A percentile compares a stretch with the other conserved stretches of the same genome.
phyloP scores from a whole-genome alignment of 148 eudicot species.

The Beta vulgaris region DNA sequence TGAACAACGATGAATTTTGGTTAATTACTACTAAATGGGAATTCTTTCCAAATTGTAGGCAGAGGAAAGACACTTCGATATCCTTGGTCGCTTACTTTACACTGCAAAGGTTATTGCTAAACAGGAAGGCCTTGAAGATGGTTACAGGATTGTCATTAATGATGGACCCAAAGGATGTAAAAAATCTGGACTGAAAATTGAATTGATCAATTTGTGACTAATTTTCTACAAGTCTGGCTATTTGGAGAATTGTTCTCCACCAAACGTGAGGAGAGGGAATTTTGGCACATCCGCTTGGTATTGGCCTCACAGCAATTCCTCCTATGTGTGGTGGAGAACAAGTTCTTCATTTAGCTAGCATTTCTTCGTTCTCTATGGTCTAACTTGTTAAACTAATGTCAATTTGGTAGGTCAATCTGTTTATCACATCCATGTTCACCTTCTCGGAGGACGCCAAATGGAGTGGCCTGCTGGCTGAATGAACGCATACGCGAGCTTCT shows the following conservation, averaged over 20 bases:
- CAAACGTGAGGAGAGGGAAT: too few relatives aligned
- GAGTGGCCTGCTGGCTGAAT: conserved; percentile 92
- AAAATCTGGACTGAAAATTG: conserved; percentile 13
- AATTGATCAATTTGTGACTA: background rate
- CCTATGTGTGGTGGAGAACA: too few relatives aligned
- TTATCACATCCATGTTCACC: conserved; percentile 83
- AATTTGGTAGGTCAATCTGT: conserved; percentile 79
- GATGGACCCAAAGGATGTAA: conserved; percentile 88
- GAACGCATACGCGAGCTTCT: too few relatives aligned
- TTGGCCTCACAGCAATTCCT: too few relatives aligned
- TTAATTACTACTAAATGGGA: background rate
- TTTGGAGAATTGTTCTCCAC: too few relatives aligned
- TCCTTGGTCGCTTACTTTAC: conserved; percentile 83
- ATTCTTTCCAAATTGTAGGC: conserved; percentile 42
- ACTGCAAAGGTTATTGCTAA: conserved; percentile 82
- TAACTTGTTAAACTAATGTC: conserved; percentile 7
- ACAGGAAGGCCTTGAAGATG: conserved; percentile 91
- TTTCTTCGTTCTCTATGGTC: too few relatives aligned
- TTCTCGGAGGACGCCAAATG: conserved; percentile 96
- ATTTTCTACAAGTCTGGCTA: too few relatives aligned
- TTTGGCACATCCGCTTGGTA: too few relatives aligned
- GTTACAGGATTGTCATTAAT: conserved; percentile 78
- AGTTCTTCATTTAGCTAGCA: too few relatives aligned
- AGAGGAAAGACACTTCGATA: conserved; percentile 79
- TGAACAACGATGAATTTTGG: background rate